Evolutionary conservation across 116 monocot species (phyloP).

Genomic region (Zostera marina): DNA sequence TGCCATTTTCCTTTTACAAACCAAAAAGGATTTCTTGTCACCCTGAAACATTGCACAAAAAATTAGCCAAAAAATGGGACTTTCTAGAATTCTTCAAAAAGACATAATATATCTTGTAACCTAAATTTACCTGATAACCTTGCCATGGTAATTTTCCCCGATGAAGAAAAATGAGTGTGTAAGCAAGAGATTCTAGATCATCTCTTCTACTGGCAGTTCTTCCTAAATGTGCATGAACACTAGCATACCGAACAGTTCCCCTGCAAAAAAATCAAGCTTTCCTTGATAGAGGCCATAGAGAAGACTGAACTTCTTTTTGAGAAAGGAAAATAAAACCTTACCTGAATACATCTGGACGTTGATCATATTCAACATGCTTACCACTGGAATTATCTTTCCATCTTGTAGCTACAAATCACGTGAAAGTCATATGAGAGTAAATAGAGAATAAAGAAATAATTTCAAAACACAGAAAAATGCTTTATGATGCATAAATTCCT

Average conservation of each 20-base stretch:
- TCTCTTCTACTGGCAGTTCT: constrained; percentile 95
- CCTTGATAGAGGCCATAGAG: background rate
- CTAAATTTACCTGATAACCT: constrained; percentile 66
- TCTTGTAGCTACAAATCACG: constrained; percentile 49
- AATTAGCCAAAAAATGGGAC: background rate
- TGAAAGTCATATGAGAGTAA: background rate
- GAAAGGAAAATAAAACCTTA: background rate
- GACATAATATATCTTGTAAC: background rate
- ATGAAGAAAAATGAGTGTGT: constrained; percentile 81
- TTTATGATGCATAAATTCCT: constrained; percentile 3
- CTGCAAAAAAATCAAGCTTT: constrained; percentile 13
- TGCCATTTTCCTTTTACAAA: constrained; percentile 94
- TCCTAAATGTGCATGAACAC: constrained; percentile 94
- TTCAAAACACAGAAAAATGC: background rate
- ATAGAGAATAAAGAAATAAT: background rate
- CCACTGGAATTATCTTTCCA: constrained; percentile 68
- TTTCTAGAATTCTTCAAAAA: background rate
- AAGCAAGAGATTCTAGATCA: constrained; percentile 93
- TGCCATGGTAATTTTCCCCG: constrained; percentile 90
- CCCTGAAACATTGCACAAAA: constrained; percentile 29
- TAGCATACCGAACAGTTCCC: constrained; percentile 95
- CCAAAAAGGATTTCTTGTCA: constrained; percentile 86
- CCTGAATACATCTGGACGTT: constrained; percentile 94
- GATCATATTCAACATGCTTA: constrained; percentile 88
- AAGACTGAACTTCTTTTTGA: background rate